phyloP scores from a whole-genome alignment of 1,284 basidiomycete species.

The Golubevia pallescens region DNA sequence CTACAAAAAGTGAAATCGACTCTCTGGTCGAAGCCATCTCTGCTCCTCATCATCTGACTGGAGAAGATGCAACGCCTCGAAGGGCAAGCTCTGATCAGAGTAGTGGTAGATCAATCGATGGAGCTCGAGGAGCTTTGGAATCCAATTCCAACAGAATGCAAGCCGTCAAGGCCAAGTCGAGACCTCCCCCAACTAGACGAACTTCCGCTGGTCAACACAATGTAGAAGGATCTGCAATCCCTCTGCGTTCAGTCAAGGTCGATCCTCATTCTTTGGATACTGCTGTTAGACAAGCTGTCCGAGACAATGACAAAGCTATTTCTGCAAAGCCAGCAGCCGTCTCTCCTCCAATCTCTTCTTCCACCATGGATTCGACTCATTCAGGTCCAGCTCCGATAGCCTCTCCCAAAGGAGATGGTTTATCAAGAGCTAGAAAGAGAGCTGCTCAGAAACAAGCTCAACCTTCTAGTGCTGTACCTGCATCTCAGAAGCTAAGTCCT shows the following conservation, averaged over 20 bases:
- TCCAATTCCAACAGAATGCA: no score
- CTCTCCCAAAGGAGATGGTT: no score
- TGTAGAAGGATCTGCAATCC: slow-evolving; percentile 65
- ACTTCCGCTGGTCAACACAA: slow-evolving; percentile 29
- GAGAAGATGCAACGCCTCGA: no score
- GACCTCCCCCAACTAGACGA: no score
- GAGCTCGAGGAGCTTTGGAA: no score
- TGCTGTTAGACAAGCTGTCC: slow-evolving; percentile 17
- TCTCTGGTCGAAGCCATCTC: slow-evolving; percentile 73
- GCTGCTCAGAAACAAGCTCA: background rate
- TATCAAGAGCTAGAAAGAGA: background rate
- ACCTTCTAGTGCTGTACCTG: background rate
- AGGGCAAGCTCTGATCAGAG: no score
- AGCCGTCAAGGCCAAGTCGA: no score
- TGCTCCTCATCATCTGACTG: slow-evolving; percentile 61
- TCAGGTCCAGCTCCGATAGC: no score
- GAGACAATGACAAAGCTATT: background rate
- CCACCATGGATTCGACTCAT: no score
- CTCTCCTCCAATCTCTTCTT: background rate
- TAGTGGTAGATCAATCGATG: no score
- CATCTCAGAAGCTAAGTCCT: slow-evolving; percentile 9
- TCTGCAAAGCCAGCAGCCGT: slow-evolving; percentile 3
- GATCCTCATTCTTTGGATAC: slow-evolving; percentile 42
- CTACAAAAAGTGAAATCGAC: slow-evolving; percentile 69
- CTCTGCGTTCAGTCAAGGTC: slow-evolving; percentile 64